Base-by-base conservation (phyloP, 78 protist species). In the Cavenderia fasciculata region DNA sequence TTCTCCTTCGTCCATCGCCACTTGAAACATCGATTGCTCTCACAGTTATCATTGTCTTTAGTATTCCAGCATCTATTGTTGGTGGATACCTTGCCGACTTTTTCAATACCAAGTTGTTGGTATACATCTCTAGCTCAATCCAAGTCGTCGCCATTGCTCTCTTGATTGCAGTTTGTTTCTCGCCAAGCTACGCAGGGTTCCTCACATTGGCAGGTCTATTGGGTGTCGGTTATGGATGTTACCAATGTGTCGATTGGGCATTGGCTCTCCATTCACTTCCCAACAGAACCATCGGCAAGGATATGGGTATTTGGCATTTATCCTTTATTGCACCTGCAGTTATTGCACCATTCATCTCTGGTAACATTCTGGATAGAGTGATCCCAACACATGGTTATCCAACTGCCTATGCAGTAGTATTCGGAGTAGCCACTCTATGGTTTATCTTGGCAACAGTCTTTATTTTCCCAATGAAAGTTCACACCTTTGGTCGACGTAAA, bases 171-270 rank as follows among this genome's bases (percentile, higher is more conserved):
- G 18, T 82, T 18, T 40, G 63, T 6, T 57, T 38, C 36, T 29
- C 41, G 8, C 76, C 90, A 57, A 21, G 62, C 2, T 68, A 23
- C 5, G 70, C 57, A n/a, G 90, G 90, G 10, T 4, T 68, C n/a
- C 68, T 82, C 47, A 66, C 56, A n/a, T 3, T 82, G 12, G 33
- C 73, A 0, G 90, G 69, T 12, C 25, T 82, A 16, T 82, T 82
- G 4, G 90, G 90, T 33, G 47, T 63, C 44, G 90, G 90, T 4
- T 82, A 82, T 44, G 90, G 90, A 43, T 74, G 52, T 27, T 82
- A 82, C 44, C 90, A 82, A 51, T 82, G 90, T 68, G 90, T 82
- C 21, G 90, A 82, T 57, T 82, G 90, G 90, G 90, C 90, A 0
- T 41, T 82, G 52, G 90, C 90, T 29, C 43, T 82, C 4, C 90